Evolutionary conservation across 139 green algal species (phyloP).

Genomic region (Gonium pectorale): DNA sequence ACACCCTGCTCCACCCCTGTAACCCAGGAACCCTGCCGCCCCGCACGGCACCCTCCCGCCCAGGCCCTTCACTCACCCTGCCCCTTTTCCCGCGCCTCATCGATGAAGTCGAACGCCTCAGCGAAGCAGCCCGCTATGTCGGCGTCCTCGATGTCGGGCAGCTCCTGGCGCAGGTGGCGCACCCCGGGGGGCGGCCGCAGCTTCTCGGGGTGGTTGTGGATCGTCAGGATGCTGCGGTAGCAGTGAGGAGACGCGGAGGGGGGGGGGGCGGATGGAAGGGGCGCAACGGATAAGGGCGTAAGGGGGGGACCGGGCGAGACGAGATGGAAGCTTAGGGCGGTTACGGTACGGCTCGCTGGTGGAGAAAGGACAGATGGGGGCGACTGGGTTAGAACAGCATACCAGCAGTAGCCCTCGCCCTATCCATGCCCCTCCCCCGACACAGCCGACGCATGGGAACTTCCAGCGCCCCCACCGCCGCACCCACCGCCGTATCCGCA

Average conservation of each 20-base stretch:
- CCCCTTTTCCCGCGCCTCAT: slow-evolving; percentile 60
- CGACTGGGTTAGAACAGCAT: too few relatives aligned
- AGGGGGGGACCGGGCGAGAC: neutral
- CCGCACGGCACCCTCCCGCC: neutral
- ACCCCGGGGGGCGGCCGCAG: slow-evolving; percentile 49
- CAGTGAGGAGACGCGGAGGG: neutral
- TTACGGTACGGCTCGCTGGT: too few relatives aligned
- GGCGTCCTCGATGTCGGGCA: slow-evolving; percentile 74
- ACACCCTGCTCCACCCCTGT: too few relatives aligned
- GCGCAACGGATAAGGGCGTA: neutral
- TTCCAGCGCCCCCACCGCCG: neutral
- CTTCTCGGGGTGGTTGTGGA: slow-evolving; percentile 82
- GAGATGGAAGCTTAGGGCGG: neutral
- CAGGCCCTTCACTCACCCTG: slow-evolving; percentile 41
- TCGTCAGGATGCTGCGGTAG: slow-evolving; percentile 62
- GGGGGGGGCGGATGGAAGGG: neutral
- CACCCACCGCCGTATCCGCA: slow-evolving; percentile 38
- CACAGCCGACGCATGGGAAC: too few relatives aligned
- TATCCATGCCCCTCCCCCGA: too few relatives aligned
- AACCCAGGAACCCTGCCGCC: too few relatives aligned
- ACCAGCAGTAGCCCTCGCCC: too few relatives aligned
- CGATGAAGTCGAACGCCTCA: slow-evolving; percentile 77
- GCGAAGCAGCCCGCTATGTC: slow-evolving; percentile 63
- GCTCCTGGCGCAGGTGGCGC: slow-evolving; percentile 55
- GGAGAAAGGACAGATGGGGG: too few relatives aligned